Percentiles rank a stretch among this genome's conserved stretches.
Evolutionary conservation across 1,139 yeast species (phyloP).

Genomic region (Fermentozyma sake): DNA sequence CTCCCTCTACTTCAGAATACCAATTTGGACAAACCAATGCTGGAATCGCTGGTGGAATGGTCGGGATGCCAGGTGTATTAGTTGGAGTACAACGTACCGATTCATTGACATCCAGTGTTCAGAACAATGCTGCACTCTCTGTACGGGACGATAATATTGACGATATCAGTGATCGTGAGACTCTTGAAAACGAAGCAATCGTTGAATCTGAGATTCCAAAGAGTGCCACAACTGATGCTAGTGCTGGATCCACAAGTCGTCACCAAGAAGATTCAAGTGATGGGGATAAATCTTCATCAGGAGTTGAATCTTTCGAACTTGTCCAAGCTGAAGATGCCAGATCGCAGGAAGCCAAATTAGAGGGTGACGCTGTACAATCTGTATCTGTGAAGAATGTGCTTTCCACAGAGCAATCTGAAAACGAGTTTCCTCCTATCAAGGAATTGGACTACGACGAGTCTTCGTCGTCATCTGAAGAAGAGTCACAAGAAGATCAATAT

Average conservation of each 20-base stretch:
- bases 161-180: constrained; percentile 58
- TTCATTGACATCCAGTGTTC: constrained; percentile 85
- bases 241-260: no score
- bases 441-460: constrained; percentile 62
- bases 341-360: constrained; percentile 11
- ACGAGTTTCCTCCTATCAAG: constrained; percentile 70
- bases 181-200: constrained; percentile 32
- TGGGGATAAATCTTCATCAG: constrained; percentile 42
- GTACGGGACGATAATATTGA: constrained; percentile 71
- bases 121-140: constrained; percentile 86
- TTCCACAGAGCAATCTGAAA: constrained; percentile 14
- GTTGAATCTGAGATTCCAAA: constrained; percentile 12
- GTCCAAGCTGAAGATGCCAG: constrained; percentile 48
- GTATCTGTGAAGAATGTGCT: constrained; percentile 5
- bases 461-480: constrained; percentile 39
- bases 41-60: constrained; percentile 39
- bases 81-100: constrained; percentile 57
- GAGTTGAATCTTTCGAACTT: constrained; percentile 41
- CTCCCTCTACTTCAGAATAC: constrained; percentile 52
- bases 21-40: constrained; percentile 46
- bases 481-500: constrained; percentile 15
- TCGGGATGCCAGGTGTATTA: constrained; percentile 46
- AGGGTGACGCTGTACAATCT: constrained; percentile 4
- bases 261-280: constrained; percentile 20
- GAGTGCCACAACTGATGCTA: constrained; percentile 10